phyloP scores from a whole-genome alignment of 2,329 filamentous ascomycete genomes.

The Colletotrichum cordylinicola region DNA sequence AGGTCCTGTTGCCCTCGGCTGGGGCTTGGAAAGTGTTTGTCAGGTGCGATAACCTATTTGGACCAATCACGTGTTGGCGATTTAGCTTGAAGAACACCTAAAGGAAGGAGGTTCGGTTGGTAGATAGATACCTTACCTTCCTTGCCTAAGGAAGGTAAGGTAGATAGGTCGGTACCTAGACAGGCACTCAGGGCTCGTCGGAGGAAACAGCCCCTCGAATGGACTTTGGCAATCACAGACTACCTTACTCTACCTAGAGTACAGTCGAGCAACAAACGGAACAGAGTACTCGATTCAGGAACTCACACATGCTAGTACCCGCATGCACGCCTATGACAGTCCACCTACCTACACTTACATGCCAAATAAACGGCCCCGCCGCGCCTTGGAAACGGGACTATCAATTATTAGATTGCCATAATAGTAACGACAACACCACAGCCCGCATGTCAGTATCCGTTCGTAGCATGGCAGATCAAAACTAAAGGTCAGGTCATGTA shows the following conservation, averaged over 20 bases:
- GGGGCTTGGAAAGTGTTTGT: background rate
- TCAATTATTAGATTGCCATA: background rate
- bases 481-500: background rate
- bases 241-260: background rate
- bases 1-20: background rate
- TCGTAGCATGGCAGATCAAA: background rate
- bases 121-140: background rate
- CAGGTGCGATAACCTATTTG: background rate
- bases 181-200: background rate
- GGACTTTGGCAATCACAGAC: background rate
- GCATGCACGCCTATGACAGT: background rate
- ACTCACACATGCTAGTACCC: background rate
- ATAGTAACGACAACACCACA: background rate
- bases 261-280: background rate
- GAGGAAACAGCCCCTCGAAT: background rate
- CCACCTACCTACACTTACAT: background rate
- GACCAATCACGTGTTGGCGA: background rate
- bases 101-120: background rate
- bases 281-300: background rate
- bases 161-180: background rate
- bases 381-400: background rate
- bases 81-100: background rate
- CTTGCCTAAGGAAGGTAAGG: background rate
- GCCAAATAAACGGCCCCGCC: background rate
- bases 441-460: background rate